These are phyloP conservation scores for Cordyceps sp. DNA, from an alignment of 2,329 filamentous ascomycete genomes.

Conservation along the genomic window DNA sequence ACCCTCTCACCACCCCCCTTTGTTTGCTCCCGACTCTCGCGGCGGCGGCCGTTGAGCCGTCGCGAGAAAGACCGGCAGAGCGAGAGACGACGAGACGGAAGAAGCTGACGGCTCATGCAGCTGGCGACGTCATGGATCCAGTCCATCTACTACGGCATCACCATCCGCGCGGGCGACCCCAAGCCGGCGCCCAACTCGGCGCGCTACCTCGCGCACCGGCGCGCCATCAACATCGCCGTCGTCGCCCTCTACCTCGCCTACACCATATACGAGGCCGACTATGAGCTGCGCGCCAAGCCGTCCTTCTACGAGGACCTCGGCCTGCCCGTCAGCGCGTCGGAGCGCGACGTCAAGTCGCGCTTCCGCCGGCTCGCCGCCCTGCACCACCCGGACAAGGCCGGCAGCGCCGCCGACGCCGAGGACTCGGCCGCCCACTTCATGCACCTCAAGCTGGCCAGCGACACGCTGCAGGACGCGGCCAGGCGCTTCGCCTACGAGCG, in stretches of 20 bases:
- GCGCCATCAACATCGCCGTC: constrained; percentile 68
- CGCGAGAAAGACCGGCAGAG: too few species aligned
- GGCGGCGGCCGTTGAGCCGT: too few species aligned
- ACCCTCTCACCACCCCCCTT: too few species aligned
- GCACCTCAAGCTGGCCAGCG: constrained; percentile 66
- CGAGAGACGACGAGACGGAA: too few species aligned
- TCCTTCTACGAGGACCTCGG: constrained; percentile 70
- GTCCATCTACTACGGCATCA: constrained; percentile 68
- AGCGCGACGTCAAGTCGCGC: constrained; percentile 64
- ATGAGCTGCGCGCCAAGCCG: constrained; percentile 52
- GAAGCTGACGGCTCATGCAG: constrained; percentile 24
- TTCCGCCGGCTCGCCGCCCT: constrained; percentile 61
- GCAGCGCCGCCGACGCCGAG: constrained; percentile 12
- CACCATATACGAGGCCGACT: constrained; percentile 84
- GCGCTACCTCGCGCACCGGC: constrained; percentile 56
- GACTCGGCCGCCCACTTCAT: constrained; percentile 45
- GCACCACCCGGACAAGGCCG: constrained; percentile 74
- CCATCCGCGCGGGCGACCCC: constrained; percentile 76
- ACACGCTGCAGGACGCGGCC: constrained; percentile 62
- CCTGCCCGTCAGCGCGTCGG: constrained; percentile 50
- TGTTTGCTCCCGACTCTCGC: not conserved
- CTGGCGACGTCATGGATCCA: constrained; percentile 66
- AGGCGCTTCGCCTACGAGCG: constrained; percentile 79
- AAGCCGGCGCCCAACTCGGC: constrained; percentile 55
- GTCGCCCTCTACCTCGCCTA: constrained; percentile 74